These are phyloP conservation scores for Paecilomyces sp. DNA, from an alignment of 2,329 filamentous ascomycete genomes.

Conservation along the genomic window DNA sequence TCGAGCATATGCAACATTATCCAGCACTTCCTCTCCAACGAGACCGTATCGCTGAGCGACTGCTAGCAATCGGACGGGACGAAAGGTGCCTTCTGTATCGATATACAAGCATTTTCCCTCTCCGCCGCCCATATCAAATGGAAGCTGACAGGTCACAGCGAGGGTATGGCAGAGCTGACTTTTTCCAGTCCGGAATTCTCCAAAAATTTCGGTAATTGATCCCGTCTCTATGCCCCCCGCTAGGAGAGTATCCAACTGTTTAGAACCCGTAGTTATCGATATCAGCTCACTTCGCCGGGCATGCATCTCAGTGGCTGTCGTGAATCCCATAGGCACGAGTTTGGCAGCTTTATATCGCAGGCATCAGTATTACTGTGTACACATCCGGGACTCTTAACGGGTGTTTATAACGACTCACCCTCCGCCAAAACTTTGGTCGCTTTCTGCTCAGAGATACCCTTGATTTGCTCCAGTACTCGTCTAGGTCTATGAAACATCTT, in stretches of 20 bases:
- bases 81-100: conserved; percentile 95
- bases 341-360: conserved; percentile 62
- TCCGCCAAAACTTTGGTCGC: conserved; percentile 85
- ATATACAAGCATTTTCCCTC: conserved; percentile 99
- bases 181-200: conserved; percentile 96
- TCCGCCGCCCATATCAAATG: conserved; percentile 97
- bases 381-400: neutral
- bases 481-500: conserved; percentile 44
- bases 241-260: conserved; percentile 89
- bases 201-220: conserved; percentile 96
- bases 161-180: conserved; percentile 97
- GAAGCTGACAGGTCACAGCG: conserved; percentile 95
- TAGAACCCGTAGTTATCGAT: conserved; percentile 95
- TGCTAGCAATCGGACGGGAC: conserved; percentile 80
- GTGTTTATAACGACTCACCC: conserved; percentile 50
- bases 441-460: conserved; percentile 96
- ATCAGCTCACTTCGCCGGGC: conserved; percentile 93
- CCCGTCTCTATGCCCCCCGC: conserved; percentile 95
- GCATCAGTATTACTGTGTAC: conserved; percentile 5
- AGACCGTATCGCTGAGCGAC: conserved; percentile 93
- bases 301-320: conserved; percentile 98
- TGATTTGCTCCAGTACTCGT: conserved; percentile 84
- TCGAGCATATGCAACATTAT: conserved; percentile 96
- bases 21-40: conserved; percentile 92
- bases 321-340: conserved; percentile 97